phyloP scores from a whole-genome alignment of 352 stramenopile species.

The Globisporangium nunn region DNA sequence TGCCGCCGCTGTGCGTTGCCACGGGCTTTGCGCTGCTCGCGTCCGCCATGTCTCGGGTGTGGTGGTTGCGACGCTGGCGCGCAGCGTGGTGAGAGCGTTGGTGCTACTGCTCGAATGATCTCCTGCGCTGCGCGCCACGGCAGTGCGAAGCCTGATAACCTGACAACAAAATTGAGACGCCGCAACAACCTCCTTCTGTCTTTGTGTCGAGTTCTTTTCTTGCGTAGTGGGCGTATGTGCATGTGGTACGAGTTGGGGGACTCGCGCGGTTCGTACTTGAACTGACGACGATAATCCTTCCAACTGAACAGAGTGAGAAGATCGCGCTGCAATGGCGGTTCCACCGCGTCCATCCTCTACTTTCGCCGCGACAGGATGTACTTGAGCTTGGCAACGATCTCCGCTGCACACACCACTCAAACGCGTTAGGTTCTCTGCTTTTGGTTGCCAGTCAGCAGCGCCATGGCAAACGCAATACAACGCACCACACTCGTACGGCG shows the following conservation, averaged over 20 bases:
- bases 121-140: not conserved
- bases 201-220: not conserved
- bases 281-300: too few relatives aligned
- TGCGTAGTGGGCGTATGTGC: not conserved
- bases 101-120: not conserved
- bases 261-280: too few relatives aligned
- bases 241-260: not conserved
- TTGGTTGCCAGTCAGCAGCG: not conserved
- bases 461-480: slow-evolving; percentile 7
- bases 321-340: not conserved
- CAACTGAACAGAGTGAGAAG: not conserved
- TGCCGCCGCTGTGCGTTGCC: slow-evolving; percentile 1
- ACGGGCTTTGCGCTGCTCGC: not conserved
- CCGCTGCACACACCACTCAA: slow-evolving; percentile 27
- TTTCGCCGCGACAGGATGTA: slow-evolving; percentile 85
- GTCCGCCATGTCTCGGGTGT: slow-evolving; percentile 4
- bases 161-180: slow-evolving; percentile 83
- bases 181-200: slow-evolving; percentile 36
- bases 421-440: not conserved
- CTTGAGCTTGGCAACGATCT: slow-evolving; percentile 88
- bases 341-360: slow-evolving; percentile 10
- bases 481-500: slow-evolving; percentile 85
- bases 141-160: slow-evolving; percentile 25
- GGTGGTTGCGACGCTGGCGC: slow-evolving; percentile 1
- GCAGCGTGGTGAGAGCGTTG: slow-evolving; percentile 2